These are phyloP conservation scores for Entomortierella beljakovae DNA, from an alignment of 192 early-diverging fungal species.

Conservation along the genomic window DNA sequence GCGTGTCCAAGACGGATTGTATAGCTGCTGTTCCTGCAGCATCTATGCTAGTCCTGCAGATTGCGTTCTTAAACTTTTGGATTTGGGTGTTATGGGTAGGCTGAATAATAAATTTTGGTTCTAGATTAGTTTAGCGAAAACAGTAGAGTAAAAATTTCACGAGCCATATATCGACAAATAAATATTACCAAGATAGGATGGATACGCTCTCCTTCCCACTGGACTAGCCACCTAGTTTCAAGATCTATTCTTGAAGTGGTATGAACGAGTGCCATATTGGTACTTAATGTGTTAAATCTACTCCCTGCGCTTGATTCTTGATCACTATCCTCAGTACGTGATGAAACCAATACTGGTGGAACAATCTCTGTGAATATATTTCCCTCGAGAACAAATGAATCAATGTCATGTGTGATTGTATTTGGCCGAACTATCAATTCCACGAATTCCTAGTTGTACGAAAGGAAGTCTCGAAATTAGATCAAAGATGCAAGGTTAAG, in stretches of 20 bases:
- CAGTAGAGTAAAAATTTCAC: background rate
- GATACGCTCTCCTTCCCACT: constrained; percentile 42
- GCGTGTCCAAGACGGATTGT: constrained; percentile 15
- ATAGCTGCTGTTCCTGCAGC: background rate
- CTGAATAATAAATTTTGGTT: too few relatives aligned
- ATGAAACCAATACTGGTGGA: constrained; percentile 21
- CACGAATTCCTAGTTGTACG: constrained; percentile 34
- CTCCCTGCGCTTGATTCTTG: background rate
- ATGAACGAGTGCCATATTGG: constrained; percentile 44
- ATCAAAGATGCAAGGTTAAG: background rate
- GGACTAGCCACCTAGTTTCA: constrained; percentile 48
- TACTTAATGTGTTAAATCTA: constrained; percentile 6
- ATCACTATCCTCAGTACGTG: background rate
- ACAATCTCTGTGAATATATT: constrained; percentile 25
- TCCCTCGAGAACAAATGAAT: constrained; percentile 19
- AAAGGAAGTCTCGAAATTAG: background rate
- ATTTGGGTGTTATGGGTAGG: constrained; percentile 21
- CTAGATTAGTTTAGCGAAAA: background rate
- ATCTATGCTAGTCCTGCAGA: constrained; percentile 17
- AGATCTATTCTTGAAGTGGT: constrained; percentile 35
- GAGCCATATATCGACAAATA: background rate
- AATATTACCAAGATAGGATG: constrained; percentile 28
- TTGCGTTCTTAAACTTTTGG: constrained; percentile 15
- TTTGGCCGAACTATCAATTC: constrained; percentile 29
- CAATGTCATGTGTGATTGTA: background rate